A percentile compares a stretch with the other conserved stretches of the same genome.
phyloP scores from a whole-genome alignment of 352 stramenopile genomes.

The Globisporangium acanthophoron region DNA sequence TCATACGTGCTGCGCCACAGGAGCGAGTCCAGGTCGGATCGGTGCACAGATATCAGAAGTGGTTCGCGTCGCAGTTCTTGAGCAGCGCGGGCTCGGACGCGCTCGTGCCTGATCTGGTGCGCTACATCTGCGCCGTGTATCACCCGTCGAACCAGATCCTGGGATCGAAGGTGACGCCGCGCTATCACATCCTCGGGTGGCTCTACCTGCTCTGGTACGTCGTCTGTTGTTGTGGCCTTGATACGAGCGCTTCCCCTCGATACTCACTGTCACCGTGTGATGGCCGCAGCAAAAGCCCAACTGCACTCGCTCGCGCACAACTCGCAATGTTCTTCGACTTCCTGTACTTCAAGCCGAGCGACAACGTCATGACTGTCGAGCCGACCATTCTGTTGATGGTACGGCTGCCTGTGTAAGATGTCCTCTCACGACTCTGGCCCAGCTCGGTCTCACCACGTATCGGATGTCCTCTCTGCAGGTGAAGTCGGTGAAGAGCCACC shows the following conservation, averaged over 20 bases:
- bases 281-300: slow-evolving; percentile 55
- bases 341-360: slow-evolving; percentile 73
- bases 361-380: slow-evolving; percentile 84
- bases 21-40: slow-evolving; percentile 70
- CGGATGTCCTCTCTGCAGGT: slow-evolving; percentile 26
- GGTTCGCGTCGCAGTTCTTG: slow-evolving; percentile 81
- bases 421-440: background rate
- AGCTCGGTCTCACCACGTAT: background rate
- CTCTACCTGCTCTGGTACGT: slow-evolving; percentile 78
- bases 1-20: slow-evolving; percentile 13
- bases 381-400: slow-evolving; percentile 83
- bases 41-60: slow-evolving; percentile 82
- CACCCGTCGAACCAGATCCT: slow-evolving; percentile 81
- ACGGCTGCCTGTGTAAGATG: slow-evolving; percentile 1
- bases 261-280: background rate
- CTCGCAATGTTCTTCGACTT: slow-evolving; percentile 88
- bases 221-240: background rate
- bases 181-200: slow-evolving; percentile 84
- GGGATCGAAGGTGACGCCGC: slow-evolving; percentile 76
- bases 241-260: background rate
- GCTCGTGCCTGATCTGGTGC: slow-evolving; percentile 74
- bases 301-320: slow-evolving; percentile 63
- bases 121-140: slow-evolving; percentile 81
- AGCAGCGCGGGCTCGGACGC: slow-evolving; percentile 57
- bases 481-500: slow-evolving; percentile 84